Base-by-base conservation (phyloP, 2,329 filamentous ascomycete genomes). In the Chaetomiaceae sp. region DNA sequence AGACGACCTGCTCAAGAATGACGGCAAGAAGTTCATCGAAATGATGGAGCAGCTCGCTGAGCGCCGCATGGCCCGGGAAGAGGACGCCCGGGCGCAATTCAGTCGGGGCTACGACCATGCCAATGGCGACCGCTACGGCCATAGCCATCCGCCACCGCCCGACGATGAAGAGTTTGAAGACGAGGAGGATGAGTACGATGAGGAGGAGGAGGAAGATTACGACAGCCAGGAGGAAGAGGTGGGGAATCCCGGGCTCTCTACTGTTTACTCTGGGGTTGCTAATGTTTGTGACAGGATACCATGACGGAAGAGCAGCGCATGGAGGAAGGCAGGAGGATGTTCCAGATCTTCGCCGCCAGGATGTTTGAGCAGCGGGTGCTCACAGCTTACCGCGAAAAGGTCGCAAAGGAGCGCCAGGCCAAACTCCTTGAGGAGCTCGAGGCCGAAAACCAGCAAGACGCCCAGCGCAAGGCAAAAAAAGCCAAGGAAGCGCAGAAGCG, bases 11-110 rank as follows among this genome's bases (percentile, higher is more conserved):
- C 82, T 99, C 59, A 97, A 97, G 72, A 99, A 99, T 72, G 94
- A 99, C 72, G 94, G 94, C 66, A 96, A 95, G 72, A 95, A 96
- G 68, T 99, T 99, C 75, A 99, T 99, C 72, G 94, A 99, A 71
- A 99, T 99, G 94, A 99, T 99, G 94, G 94, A 99, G 71, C 92
- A 97, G 74, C 81, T 99, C 64, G 94, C 94, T 34, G 94, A 99
- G 74, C 89, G 92, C 65, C 84, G 94, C 64, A 96, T 99, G 92
- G 89, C 91, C 67, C 87, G 94, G 63, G 92, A 97, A 75, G 91
- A 94, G 73, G 91, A 96, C 68, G 89, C 89, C 47, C 84, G 85
- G 58, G 78, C 82, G 61, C 77, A 81, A 63, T 77, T 84, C 66
- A 78, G 79, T 66, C 81, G 78, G 53, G 71, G 71, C 61, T 79